Conservation (phyloP, 768 basidiomycete species). For the Panus rudis region DNA sequence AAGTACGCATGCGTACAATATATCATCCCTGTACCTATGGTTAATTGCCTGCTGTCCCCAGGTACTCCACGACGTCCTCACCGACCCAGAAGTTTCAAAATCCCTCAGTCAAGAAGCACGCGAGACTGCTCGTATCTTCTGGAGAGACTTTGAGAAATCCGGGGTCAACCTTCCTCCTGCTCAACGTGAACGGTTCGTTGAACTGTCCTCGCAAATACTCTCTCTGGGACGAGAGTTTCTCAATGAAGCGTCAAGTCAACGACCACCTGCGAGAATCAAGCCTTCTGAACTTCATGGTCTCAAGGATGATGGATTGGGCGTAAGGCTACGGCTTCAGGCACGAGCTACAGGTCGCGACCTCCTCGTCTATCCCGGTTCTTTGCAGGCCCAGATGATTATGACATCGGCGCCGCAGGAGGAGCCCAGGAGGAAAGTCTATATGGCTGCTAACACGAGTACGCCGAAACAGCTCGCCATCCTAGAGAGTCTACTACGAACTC, state of each 20-base stretch:
- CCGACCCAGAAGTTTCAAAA: slow-evolving; percentile 57
- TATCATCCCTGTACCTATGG: slow-evolving; percentile 5
- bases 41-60: slow-evolving; percentile 25
- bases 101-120: slow-evolving; percentile 69
- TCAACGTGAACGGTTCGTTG: slow-evolving; percentile 77
- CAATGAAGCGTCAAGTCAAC: slow-evolving; percentile 52
- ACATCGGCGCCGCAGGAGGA: slow-evolving; percentile 81
- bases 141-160: slow-evolving; percentile 96
- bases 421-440: slow-evolving; percentile 73
- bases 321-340: slow-evolving; percentile 66
- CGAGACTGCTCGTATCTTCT: slow-evolving; percentile 87
- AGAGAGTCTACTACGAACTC: slow-evolving; percentile 66
- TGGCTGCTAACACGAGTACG: slow-evolving; percentile 73
- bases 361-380: slow-evolving; percentile 75
- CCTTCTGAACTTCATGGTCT: slow-evolving; percentile 65
- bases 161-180: slow-evolving; percentile 82
- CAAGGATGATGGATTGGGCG: slow-evolving; percentile 73
- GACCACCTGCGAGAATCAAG: slow-evolving; percentile 62
- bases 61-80: slow-evolving; percentile 67
- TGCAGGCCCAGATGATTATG: slow-evolving; percentile 92
- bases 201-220: slow-evolving; percentile 84
- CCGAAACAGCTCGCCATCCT: slow-evolving; percentile 68
- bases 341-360: slow-evolving; percentile 70
- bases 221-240: slow-evolving; percentile 84
- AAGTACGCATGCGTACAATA: slow-evolving; percentile 45